Evolutionary conservation across 192 early-diverging fungal genomes (phyloP), one percentile per base, ranked within the genome.

Genomic region (Coemansia sp.): DNA sequence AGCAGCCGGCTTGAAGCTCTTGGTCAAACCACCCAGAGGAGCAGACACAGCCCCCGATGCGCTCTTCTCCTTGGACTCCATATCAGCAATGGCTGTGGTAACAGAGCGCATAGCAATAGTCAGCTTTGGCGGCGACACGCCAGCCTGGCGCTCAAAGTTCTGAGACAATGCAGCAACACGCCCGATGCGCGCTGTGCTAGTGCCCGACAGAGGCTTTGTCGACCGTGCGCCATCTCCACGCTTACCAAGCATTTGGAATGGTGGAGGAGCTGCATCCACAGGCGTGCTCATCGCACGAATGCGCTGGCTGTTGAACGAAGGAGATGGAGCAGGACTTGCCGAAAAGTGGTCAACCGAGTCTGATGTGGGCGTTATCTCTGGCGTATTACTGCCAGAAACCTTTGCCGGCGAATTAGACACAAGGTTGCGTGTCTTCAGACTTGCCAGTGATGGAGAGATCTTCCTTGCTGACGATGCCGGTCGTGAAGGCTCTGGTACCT

Each of bases 141-240:
- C 21, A n/a, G 49, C 20, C 48, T 74, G 53, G 33, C 71, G 68
- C 65, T 79, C 79, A 76, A 81, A 81, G 66, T 70, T 81, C 64
- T 81, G 79, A 45, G 79, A 81, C 43, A 81, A 28, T 15, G 79
- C 79, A 1, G 79, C 79, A 4, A 81, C 79, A 2, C 79, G 79
- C 7, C 79, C 79, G 56, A 81, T 81, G 18, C 79, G 73, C 29
- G 79, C 79, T 1, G 64, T 42, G 53, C 37, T 71, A 8, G 69
- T 21, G 9, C 56, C 52, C 6, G 23, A 8, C 16, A 56, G 59
- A 0, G 20, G 42, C 55, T 28, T 26, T 20, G 23, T 16, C 8
- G 9, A 20, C 21, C 7, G 42, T 59, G 57, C 48, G 26, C 23
- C 7, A 28, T 28, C 33, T 40, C 13, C 57, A 25, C 40, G 28